A percentile compares a stretch with the other conserved stretches of the same genome.
Conservation (phyloP, 2,329 filamentous ascomycete species). For the Colletotrichum liriopes region DNA sequence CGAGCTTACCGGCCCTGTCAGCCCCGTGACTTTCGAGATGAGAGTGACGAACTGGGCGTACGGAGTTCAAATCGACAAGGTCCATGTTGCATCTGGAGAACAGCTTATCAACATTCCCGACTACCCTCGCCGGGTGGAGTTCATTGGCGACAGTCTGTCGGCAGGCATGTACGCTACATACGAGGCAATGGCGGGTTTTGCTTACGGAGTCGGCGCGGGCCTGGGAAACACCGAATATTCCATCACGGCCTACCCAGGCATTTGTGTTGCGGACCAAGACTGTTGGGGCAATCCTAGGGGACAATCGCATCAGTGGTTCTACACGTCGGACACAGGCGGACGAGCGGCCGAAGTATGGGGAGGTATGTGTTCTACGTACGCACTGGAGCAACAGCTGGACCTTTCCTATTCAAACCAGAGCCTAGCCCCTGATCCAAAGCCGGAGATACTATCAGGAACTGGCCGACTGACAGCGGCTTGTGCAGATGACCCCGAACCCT, state of each 20-base stretch:
- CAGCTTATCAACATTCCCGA: conserved; percentile 61
- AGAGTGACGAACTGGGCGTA: conserved; percentile 75
- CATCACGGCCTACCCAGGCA: conserved; percentile 72
- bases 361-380: conserved; percentile 50
- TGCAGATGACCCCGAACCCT: conserved; percentile 59
- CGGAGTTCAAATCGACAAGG: conserved; percentile 69
- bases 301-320: conserved; percentile 71
- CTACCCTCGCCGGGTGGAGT: conserved; percentile 56
- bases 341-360: conserved; percentile 62
- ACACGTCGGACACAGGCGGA: conserved; percentile 67
- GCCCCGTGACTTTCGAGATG: conserved; percentile 68
- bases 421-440: background rate
- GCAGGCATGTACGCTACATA: conserved; percentile 72
- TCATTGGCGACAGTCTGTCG: conserved; percentile 65
- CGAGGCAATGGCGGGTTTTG: conserved; percentile 70
- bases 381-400: background rate
- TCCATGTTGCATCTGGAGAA: conserved; percentile 63
- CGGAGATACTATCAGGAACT: background rate
- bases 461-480: conserved; percentile 8
- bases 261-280: conserved; percentile 68
- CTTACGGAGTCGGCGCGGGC: conserved; percentile 69
- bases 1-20: conserved; percentile 59
- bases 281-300: conserved; percentile 69
- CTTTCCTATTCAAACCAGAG: conserved; percentile 15
- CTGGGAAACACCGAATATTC: conserved; percentile 72